Percentiles rank a stretch among this genome's conserved stretches.
phyloP scores from a whole-genome alignment of 2,329 filamentous ascomycete species.

The Aspergillus udagawae region DNA sequence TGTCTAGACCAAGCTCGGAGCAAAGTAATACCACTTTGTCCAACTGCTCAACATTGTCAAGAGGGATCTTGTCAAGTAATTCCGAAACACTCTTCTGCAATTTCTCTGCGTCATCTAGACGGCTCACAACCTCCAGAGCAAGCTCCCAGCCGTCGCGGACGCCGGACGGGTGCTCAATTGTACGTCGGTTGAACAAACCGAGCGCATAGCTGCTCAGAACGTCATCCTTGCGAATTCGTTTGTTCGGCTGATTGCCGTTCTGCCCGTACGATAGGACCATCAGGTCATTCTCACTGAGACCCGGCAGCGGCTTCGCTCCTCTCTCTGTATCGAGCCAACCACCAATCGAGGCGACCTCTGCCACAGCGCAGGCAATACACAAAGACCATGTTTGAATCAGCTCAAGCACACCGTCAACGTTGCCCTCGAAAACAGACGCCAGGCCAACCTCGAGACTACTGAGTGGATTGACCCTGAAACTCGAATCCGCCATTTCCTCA shows the following conservation, averaged over 20 bases:
- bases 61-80: slow-evolving; percentile 67
- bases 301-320: slow-evolving; percentile 55
- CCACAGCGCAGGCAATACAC: slow-evolving; percentile 70
- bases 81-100: slow-evolving; percentile 71
- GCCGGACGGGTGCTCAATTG: slow-evolving; percentile 31
- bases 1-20: slow-evolving; percentile 70
- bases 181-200: slow-evolving; percentile 46
- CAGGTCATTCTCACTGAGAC: slow-evolving; percentile 73
- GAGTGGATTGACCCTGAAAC: slow-evolving; percentile 70
- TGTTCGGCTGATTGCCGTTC: slow-evolving; percentile 44
- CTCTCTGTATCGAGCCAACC: slow-evolving; percentile 70
- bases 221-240: slow-evolving; percentile 69
- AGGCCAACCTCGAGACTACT: slow-evolving; percentile 76
- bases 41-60: slow-evolving; percentile 67
- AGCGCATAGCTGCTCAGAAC: slow-evolving; percentile 74
- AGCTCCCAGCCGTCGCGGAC: slow-evolving; percentile 80
- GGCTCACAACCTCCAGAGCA: slow-evolving; percentile 74
- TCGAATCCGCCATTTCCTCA: slow-evolving; percentile 56
- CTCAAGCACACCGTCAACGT: slow-evolving; percentile 69
- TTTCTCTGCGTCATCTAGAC: slow-evolving; percentile 68
- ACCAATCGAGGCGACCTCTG: slow-evolving; percentile 77
- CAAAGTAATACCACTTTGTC: slow-evolving; percentile 79
- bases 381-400: slow-evolving; percentile 78
- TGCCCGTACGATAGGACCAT: slow-evolving; percentile 72
- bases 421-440: slow-evolving; percentile 77